These are phyloP conservation scores for Protomyces gravidus DNA, from an alignment of 1,139 yeast genomes.

Conservation along the genomic window DNA sequence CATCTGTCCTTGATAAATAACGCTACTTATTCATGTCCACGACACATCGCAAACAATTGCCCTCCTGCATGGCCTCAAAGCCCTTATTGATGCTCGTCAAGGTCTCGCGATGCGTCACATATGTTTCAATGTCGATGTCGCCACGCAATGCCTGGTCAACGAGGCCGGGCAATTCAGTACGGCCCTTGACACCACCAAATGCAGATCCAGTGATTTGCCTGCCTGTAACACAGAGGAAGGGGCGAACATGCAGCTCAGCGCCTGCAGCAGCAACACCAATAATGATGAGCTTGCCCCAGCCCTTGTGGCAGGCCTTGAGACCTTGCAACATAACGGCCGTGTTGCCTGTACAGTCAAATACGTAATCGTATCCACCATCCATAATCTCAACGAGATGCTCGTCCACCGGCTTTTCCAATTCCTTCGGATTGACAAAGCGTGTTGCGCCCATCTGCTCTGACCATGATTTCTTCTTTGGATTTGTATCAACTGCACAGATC, in stretches of 20 bases:
- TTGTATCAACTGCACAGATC: slow-evolving; percentile 84
- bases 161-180: slow-evolving; percentile 86
- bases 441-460: slow-evolving; percentile 91
- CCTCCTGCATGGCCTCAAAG: slow-evolving; percentile 90
- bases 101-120: slow-evolving; percentile 82
- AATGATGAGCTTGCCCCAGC: slow-evolving; percentile 93
- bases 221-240: slow-evolving; percentile 98
- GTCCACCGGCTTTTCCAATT: slow-evolving; percentile 71
- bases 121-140: slow-evolving; percentile 84
- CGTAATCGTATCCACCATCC: slow-evolving; percentile 93
- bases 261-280: slow-evolving; percentile 99
- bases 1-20: neutral
- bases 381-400: slow-evolving; percentile 81
- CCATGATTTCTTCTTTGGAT: slow-evolving; percentile 79
- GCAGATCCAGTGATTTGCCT: slow-evolving; percentile 99
- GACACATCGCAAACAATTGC: slow-evolving; percentile 92
- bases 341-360: slow-evolving; percentile 98
- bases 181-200: slow-evolving; percentile 97
- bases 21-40: slow-evolving; percentile 44
- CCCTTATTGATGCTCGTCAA: slow-evolving; percentile 78
- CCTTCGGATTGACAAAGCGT: slow-evolving; percentile 80
- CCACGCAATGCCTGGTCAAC: slow-evolving; percentile 83
- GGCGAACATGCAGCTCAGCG: slow-evolving; percentile 90
- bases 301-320: slow-evolving; percentile 94
- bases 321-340: slow-evolving; percentile 92